Evolutionary conservation across 2,329 filamentous ascomycete species (phyloP).

Genomic region (Penicillium janthinellum): DNA sequence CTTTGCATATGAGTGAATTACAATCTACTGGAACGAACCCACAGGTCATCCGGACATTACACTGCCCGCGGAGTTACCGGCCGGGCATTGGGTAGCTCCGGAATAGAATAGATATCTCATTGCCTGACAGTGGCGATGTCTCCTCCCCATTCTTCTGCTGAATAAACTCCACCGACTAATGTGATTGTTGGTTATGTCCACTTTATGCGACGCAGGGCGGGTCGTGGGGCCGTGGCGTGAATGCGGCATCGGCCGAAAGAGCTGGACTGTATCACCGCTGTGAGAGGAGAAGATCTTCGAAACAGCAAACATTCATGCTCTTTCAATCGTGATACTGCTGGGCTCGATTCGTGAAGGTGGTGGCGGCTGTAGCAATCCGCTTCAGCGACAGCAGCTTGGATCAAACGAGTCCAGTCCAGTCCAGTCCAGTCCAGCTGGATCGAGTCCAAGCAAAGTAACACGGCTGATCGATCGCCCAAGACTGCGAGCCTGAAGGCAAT

Average conservation of each 20-base stretch:
- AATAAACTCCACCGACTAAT: not conserved
- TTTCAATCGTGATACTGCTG: too few species aligned
- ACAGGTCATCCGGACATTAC: not conserved
- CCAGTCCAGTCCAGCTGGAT: not conserved
- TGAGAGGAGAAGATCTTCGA: not conserved
- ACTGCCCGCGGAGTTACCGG: not conserved
- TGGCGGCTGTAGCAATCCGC: not conserved
- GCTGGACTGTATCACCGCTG: not conserved
- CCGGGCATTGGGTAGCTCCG: not conserved
- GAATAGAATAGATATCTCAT: constrained; percentile 2
- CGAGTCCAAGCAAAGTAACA: not conserved
- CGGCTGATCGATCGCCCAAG: not conserved
- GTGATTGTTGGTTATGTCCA: not conserved
- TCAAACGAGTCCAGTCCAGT: not conserved
- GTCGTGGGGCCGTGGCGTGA: constrained; percentile 20
- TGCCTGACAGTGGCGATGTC: constrained; percentile 21
- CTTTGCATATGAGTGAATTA: not conserved
- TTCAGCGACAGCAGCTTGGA: not conserved
- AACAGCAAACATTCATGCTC: too few species aligned
- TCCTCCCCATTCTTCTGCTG: not conserved
- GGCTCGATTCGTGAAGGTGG: not conserved
- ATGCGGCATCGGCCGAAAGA: constrained; percentile 1
- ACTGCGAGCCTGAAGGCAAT: not conserved
- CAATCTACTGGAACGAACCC: not conserved
- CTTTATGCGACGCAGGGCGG: not conserved